Evolutionary conservation across 1,284 basidiomycete species (phyloP).

Genomic region (Phellopilus nigrolimitatus): DNA sequence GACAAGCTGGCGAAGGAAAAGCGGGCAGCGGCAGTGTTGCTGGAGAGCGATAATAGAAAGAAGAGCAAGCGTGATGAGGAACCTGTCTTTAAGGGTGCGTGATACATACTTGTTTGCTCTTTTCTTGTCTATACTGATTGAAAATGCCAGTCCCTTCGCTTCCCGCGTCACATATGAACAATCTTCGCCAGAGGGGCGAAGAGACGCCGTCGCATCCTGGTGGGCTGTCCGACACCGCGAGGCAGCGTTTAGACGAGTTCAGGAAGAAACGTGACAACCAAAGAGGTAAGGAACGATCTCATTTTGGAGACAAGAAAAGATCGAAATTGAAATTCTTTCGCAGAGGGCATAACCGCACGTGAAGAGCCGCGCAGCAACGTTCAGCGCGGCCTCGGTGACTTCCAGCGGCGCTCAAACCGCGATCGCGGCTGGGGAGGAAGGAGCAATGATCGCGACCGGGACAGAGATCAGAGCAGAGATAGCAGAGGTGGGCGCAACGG

Average conservation of each 20-base stretch:
- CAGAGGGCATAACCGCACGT: constrained; percentile 59
- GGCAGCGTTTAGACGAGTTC: constrained; percentile 71
- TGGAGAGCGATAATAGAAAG: constrained; percentile 53
- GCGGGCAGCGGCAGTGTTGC: constrained; percentile 50
- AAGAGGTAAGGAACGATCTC: constrained; percentile 39
- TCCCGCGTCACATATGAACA: constrained; percentile 51
- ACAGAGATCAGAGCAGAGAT: constrained; percentile 25
- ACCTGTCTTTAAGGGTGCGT: constrained; percentile 77
- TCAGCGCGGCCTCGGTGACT: constrained; percentile 66
- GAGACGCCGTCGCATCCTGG: constrained; percentile 94
- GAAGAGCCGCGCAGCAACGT: constrained; percentile 50
- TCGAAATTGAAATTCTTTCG: background rate
- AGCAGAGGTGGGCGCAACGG: constrained; percentile 24
- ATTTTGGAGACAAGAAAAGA: background rate
- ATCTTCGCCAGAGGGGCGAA: constrained; percentile 70
- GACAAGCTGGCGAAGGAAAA: constrained; percentile 88
- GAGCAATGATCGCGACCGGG: constrained; percentile 25
- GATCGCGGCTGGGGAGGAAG: constrained; percentile 35
- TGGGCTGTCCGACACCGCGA: constrained; percentile 75
- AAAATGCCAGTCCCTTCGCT: constrained; percentile 68
- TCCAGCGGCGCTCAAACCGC: constrained; percentile 63
- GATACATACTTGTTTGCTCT: background rate
- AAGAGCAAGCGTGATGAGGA: constrained; percentile 35
- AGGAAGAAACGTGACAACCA: constrained; percentile 64
- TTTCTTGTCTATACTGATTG: background rate